Conservation (phyloP, 2,329 filamentous ascomycete species). For the Trichoderma sp. region DNA sequence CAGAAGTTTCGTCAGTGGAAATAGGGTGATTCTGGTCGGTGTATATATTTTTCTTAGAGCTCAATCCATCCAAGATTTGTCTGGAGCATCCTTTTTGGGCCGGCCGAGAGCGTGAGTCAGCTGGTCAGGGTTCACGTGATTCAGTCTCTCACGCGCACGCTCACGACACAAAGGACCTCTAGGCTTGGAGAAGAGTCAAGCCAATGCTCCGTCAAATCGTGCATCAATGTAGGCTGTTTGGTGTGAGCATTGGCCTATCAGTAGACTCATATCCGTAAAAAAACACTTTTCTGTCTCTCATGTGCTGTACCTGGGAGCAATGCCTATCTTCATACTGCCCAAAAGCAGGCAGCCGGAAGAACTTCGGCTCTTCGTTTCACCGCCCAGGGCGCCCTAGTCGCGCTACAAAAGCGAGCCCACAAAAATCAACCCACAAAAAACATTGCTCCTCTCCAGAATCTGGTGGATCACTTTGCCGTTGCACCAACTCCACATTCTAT, state of each 20-base stretch:
- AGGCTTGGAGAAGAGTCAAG: background rate
- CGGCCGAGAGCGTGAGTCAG: slow-evolving; percentile 9
- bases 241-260: background rate
- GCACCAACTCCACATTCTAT: background rate
- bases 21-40: background rate
- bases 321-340: background rate
- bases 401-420: background rate
- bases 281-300: background rate
- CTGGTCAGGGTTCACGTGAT: background rate
- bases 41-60: background rate
- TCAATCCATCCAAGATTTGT: no score
- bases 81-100: background rate
- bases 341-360: background rate
- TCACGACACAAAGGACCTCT: background rate
- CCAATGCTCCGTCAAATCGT: background rate
- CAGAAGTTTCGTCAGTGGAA: no score
- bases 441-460: background rate
- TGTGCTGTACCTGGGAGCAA: background rate
- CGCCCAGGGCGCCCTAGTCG: background rate
- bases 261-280: background rate
- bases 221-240: background rate
- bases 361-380: background rate
- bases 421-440: background rate
- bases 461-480: background rate
- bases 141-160: background rate